Percentiles rank a stretch among this genome's conserved stretches.
Conservation (phyloP, 2,329 filamentous ascomycete genomes). For the Lithohypha guttulata region DNA sequence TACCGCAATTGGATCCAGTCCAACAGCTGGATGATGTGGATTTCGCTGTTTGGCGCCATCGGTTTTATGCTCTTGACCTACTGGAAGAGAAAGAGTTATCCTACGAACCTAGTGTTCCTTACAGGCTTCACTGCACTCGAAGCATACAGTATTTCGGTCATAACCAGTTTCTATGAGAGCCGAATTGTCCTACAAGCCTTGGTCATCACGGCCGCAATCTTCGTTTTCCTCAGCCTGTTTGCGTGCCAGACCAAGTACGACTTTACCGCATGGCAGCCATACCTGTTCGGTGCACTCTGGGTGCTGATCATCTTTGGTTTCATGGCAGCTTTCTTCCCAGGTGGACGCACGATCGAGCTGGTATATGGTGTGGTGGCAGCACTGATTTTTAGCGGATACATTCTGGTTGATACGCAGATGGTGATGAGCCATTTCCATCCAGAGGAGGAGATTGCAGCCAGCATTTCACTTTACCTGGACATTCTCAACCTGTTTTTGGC, state of each 20-base stretch:
- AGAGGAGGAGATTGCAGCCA: slow-evolving; percentile 80
- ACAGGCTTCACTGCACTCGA: slow-evolving; percentile 81
- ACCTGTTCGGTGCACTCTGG: slow-evolving; percentile 85
- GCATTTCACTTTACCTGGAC: slow-evolving; percentile 90
- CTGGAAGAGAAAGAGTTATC: slow-evolving; percentile 94
- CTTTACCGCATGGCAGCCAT: slow-evolving; percentile 95
- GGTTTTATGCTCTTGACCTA: slow-evolving; percentile 78
- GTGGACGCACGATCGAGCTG: slow-evolving; percentile 70
- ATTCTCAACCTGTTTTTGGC: slow-evolving; percentile 95
- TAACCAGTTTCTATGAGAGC: slow-evolving; percentile 81
- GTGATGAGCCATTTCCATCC: slow-evolving; percentile 88
- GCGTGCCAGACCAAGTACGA: slow-evolving; percentile 97
- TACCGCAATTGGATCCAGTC: slow-evolving; percentile 84
- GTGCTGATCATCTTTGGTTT: slow-evolving; percentile 84
- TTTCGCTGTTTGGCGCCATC: slow-evolving; percentile 74
- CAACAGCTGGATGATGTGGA: slow-evolving; percentile 74
- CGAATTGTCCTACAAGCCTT: slow-evolving; percentile 82
- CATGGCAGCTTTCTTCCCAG: slow-evolving; percentile 80
- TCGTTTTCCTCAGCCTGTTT: slow-evolving; percentile 59
- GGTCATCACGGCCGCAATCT: slow-evolving; percentile 64
- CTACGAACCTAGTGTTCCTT: slow-evolving; percentile 88
- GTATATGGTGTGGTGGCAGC: slow-evolving; percentile 72
- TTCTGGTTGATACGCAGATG: slow-evolving; percentile 91
- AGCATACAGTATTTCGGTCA: slow-evolving; percentile 84
- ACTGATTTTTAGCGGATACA: slow-evolving; percentile 86